These are phyloP conservation scores for Coleophoma crateriformis DNA, from an alignment of 2,329 filamentous ascomycete species.

Conservation along the genomic window DNA sequence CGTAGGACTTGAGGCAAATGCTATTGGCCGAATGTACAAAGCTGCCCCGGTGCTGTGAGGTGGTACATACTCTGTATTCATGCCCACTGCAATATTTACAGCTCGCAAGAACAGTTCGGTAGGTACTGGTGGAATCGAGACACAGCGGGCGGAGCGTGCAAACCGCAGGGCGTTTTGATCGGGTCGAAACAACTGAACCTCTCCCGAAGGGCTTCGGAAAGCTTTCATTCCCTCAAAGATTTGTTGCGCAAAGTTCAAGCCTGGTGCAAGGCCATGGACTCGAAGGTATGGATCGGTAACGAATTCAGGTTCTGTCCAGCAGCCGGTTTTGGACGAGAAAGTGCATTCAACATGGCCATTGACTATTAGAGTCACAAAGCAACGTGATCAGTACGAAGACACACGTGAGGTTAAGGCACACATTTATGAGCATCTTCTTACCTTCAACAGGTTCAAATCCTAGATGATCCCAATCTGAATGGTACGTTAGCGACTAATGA, in stretches of 20 bases:
- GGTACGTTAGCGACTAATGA: not conserved
- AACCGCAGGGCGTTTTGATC: constrained; percentile 57
- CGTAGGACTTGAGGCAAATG: constrained; percentile 84
- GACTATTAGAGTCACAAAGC: constrained; percentile 31
- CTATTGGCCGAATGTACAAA: constrained; percentile 81
- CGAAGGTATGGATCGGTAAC: constrained; percentile 53
- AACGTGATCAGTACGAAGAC: not conserved
- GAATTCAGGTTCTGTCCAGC: constrained; percentile 54
- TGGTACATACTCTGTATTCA: constrained; percentile 85
- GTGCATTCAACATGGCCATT: constrained; percentile 61
- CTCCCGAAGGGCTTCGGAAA: constrained; percentile 53
- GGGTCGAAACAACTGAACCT: constrained; percentile 61
- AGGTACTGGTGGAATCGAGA: constrained; percentile 59
- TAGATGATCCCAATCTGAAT: constrained; percentile 1
- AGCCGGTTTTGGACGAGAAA: constrained; percentile 46
- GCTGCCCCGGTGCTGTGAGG: constrained; percentile 80
- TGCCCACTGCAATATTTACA: constrained; percentile 62
- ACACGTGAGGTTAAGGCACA: not conserved
- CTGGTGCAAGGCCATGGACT: constrained; percentile 62
- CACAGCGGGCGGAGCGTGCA: constrained; percentile 54
- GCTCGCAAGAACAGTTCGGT: constrained; percentile 51
- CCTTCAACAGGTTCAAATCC: constrained; percentile 2
- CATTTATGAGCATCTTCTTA: not conserved
- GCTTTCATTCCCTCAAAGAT: constrained; percentile 63
- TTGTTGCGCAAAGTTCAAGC: constrained; percentile 64